phyloP scores from a whole-genome alignment of 495 filamentous ascomycete species.

The Niebla homalea region DNA sequence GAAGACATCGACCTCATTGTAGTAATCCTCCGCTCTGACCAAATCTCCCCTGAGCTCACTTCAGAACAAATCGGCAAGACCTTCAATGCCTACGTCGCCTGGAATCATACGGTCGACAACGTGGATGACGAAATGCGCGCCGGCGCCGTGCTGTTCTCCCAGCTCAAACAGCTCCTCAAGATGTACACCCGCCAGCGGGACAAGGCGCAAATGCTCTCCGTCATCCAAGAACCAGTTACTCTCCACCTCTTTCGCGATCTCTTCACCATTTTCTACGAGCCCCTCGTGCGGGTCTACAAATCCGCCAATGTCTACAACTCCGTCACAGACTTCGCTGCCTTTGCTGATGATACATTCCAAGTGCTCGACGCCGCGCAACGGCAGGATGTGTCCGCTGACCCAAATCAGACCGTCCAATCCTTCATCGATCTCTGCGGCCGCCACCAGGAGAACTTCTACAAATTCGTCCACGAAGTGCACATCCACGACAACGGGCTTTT shows the following conservation, averaged over 20 bases:
- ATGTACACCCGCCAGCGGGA: slow-evolving; percentile 82
- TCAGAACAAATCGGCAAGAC: slow-evolving; percentile 65
- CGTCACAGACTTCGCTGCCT: slow-evolving; percentile 88
- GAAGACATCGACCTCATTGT: slow-evolving; percentile 77
- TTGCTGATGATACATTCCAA: slow-evolving; percentile 80
- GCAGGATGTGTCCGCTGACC: slow-evolving; percentile 85
- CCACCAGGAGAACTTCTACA: slow-evolving; percentile 95
- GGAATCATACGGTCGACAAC: slow-evolving; percentile 87
- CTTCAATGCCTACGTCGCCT: slow-evolving; percentile 93
- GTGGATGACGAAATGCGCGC: slow-evolving; percentile 73
- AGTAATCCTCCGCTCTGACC: slow-evolving; percentile 61
- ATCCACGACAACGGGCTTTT: slow-evolving; percentile 96
- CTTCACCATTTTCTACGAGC: slow-evolving; percentile 98
- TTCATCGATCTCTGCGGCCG: slow-evolving; percentile 96
- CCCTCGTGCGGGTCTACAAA: slow-evolving; percentile 91
- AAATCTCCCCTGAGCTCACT: slow-evolving; percentile 53
- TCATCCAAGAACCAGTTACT: slow-evolving; percentile 91
- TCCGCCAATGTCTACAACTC: slow-evolving; percentile 95
- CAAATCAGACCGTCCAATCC: slow-evolving; percentile 95
- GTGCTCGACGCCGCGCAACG: slow-evolving; percentile 82
- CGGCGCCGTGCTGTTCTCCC: slow-evolving; percentile 80
- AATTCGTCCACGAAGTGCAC: slow-evolving; percentile 96
- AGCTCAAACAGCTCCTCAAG: slow-evolving; percentile 91
- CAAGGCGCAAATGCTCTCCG: slow-evolving; percentile 91
- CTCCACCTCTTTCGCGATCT: slow-evolving; percentile 88